Base-by-base conservation (phyloP, 2,329 filamentous ascomycete genomes). In the Aspergillaceae sp. region DNA sequence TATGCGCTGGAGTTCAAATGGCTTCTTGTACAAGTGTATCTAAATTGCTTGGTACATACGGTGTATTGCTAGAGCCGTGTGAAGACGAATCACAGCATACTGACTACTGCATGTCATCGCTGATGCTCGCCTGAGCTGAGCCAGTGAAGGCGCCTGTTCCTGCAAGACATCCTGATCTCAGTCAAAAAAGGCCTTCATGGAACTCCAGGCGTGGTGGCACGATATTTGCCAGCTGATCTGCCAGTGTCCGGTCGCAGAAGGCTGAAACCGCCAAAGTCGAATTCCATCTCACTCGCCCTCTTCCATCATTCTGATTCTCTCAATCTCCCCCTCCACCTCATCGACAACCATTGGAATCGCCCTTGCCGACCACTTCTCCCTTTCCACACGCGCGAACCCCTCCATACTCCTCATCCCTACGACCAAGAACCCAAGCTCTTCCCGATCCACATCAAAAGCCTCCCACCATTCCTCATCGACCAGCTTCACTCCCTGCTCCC, bases 401-500 rank as follows among this genome's bases (percentile, higher is more conserved):
- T 85, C 82, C 45, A 94, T 71, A 58, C 90, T 96, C 51, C 81
- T 74, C 77, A 96, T 79, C 0, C 78, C 89, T 7, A 96, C 87
- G 3, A 94, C 89, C 48, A 97, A 68, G 56, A 97, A 97, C 0
- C 92, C 92, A 33, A 98, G 74, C 63, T 95, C 89, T 71, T 98
- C 92, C 43, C 92, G 77, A 58, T 96, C 90, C 5, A 92, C 87
- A 66, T 98, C 92, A 64, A 97, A 97, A 0, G 97, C 87, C 66
- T 96, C 90, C 92, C 92, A 98, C 92, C 92, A 98, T 52, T 87
- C 83, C 41, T 79, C 80, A 52, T 86, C 85, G 0, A 91, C 88
- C 68, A 96, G 76, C 64, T 87, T 89, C 8, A 86, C 79, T 0
- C 78, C 82, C 1, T 79, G 65, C 54, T 97, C 89, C 40, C 83